Conservation (phyloP, 768 basidiomycete genomes). For the Psilocybe sp. region DNA sequence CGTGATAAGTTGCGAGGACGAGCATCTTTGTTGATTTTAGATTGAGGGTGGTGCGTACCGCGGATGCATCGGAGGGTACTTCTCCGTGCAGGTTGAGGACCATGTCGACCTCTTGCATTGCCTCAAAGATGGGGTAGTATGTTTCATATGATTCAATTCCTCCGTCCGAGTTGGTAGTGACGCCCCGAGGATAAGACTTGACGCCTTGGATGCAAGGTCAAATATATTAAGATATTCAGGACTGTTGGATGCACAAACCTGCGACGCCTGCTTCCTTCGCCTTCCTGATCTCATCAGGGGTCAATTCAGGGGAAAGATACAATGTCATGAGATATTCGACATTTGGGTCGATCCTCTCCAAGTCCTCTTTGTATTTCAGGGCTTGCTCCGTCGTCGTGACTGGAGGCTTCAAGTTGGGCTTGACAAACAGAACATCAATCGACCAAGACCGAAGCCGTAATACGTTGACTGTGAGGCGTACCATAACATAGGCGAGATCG, state of each 20-base stretch:
- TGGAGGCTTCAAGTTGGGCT: slow-evolving; percentile 94
- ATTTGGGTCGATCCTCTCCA: slow-evolving; percentile 71
- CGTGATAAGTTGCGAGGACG: slow-evolving; percentile 1
- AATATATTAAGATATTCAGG: neutral
- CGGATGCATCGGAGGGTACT: slow-evolving; percentile 78
- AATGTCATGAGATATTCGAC: slow-evolving; percentile 94
- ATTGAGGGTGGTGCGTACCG: slow-evolving; percentile 37
- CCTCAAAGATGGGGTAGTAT: slow-evolving; percentile 91
- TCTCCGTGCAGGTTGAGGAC: slow-evolving; percentile 98
- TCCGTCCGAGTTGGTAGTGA: slow-evolving; percentile 94
- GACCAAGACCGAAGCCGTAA: slow-evolving; percentile 1
- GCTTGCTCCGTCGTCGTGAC: slow-evolving; percentile 81
- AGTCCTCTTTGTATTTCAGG: slow-evolving; percentile 70
- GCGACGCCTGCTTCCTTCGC: slow-evolving; percentile 82
- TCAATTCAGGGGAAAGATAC: slow-evolving; percentile 89
- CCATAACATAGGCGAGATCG: slow-evolving; percentile 94
- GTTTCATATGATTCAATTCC: slow-evolving; percentile 95
- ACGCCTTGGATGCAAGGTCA: slow-evolving; percentile 52
- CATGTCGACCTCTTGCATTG: slow-evolving; percentile 91
- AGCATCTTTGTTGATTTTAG: neutral
- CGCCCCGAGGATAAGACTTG: slow-evolving; percentile 95
- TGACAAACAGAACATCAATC: slow-evolving; percentile 8
- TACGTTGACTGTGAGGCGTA: slow-evolving; percentile 28
- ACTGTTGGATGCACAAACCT: slow-evolving; percentile 30
- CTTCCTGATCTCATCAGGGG: slow-evolving; percentile 86